Evolutionary conservation across 345 rosid genomes (phyloP), one percentile per base, ranked within the genome.

Genomic region (Firmiana major): DNA sequence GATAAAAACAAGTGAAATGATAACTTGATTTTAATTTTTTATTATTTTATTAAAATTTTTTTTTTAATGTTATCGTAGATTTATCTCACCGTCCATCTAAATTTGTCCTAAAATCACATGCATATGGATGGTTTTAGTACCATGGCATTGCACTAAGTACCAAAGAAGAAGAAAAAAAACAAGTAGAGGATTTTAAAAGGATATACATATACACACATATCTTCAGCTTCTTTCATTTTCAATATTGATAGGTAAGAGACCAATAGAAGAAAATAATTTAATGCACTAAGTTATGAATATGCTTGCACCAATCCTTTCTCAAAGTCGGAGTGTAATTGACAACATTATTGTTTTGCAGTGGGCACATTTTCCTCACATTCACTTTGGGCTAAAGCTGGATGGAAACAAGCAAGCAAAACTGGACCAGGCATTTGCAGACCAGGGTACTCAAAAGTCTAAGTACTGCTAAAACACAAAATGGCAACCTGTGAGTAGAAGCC

Each of bases 311-410:
- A 28, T 60, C 65, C 38, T 60, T 60, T 19, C 22, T 13, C 6
- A 38, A 16, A 17, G 48, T 62, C 40, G 12, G 21, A 31, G 62
- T 51, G 62, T 3, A 34, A 53, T 6, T 34, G 53, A 51, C 11
- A 71, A 53, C 17, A 53, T 53, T 7, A 53, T 45, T 54, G 79
- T 51, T 58, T 54, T 85, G 85, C 84, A 92, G 97, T 92, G 97
- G 97, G 97, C 97, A 82, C 97, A 94, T 87, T 94, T 89, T 75
- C 98, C 98, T 71, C 97, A 91, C 84, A 91, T 94, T 79, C 97
- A 94, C 86, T 93, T 90, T 83, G 97, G 97, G 54, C 76, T 90
- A 78, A 93, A 93, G 88, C 82, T 90, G 92, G 97, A 94, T 58
- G 89, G 94, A 70, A 90, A 84, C 86, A 88, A 86, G 86, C 88